phyloP scores from a whole-genome alignment of 2,329 filamentous ascomycete genomes.

The Sclerotinia glacialis region DNA sequence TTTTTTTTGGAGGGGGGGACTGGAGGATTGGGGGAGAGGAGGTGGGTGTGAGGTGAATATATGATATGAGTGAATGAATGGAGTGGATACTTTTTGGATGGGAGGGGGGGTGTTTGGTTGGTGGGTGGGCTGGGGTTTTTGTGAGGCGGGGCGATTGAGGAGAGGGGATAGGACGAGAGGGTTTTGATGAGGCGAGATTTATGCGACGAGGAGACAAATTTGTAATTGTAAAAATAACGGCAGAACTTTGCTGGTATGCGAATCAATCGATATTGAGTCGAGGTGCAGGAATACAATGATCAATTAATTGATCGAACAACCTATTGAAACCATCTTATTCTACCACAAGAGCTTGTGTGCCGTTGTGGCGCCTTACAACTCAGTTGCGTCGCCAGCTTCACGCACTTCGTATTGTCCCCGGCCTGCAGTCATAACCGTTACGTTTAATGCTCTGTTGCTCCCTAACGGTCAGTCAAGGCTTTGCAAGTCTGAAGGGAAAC shows the following conservation, averaged over 20 bases:
- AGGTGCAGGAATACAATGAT: not conserved
- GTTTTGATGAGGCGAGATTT: not conserved
- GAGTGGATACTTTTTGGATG: too few relatives aligned
- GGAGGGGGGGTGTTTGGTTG: too few relatives aligned
- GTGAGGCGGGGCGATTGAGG: too few relatives aligned
- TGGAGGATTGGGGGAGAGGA: too few relatives aligned
- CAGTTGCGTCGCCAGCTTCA: not conserved
- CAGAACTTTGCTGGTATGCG: not conserved
- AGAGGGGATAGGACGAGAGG: not conserved
- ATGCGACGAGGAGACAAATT: not conserved
- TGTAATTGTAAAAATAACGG: not conserved
- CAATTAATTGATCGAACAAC: not conserved
- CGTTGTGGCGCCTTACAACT: not conserved
- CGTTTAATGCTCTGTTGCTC: not conserved
- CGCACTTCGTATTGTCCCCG: rapidly evolving
- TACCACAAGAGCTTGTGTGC: not conserved
- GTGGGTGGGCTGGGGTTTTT: too few relatives aligned
- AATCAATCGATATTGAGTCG: not conserved
- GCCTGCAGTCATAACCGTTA: not conserved
- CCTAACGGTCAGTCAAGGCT: not conserved
- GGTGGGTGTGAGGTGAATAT: too few relatives aligned
- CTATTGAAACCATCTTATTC: not conserved
- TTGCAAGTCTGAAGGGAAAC: not conserved
- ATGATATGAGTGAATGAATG: too few relatives aligned
- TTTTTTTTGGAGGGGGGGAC: too few relatives aligned